A percentile compares a stretch with the other conserved stretches of the same genome.
Conservation (phyloP, 2,329 filamentous ascomycete genomes). For the Talaromyces sp. region DNA sequence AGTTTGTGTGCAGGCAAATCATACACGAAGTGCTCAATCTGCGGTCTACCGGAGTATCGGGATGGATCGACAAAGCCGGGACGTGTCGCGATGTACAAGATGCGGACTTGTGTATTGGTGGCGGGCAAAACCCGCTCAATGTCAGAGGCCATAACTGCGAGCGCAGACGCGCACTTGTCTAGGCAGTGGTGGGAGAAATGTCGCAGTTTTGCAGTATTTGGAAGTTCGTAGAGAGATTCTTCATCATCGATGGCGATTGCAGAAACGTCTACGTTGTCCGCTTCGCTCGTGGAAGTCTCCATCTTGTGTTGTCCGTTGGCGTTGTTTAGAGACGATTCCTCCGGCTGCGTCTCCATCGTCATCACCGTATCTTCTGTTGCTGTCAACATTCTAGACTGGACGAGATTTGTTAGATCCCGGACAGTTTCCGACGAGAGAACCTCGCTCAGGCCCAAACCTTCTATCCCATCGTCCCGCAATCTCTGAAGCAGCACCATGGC, state of each 20-base stretch:
- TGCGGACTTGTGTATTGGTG: background rate
- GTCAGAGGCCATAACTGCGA: conserved; percentile 1
- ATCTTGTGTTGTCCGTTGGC: background rate
- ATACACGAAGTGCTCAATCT: conserved; percentile 5
- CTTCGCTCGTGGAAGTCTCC: background rate
- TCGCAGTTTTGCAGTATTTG: background rate
- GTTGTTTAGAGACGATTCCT: background rate
- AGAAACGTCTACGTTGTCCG: background rate
- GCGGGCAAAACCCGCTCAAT: conserved; percentile 7
- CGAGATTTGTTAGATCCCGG: background rate
- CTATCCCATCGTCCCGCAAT: conserved; percentile 27
- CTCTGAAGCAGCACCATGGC: conserved; percentile 35
- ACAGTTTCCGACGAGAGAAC: conserved; percentile 30
- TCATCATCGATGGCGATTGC: conserved; percentile 2
- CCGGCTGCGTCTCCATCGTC: background rate
- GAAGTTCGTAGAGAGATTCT: conserved; percentile 1
- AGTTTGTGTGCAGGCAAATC: background rate
- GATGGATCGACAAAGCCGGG: background rate
- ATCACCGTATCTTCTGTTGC: background rate
- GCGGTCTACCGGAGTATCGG: conserved; percentile 10
- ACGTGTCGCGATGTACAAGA: conserved; percentile 2
- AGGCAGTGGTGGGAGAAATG: conserved; percentile 4
- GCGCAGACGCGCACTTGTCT: background rate
- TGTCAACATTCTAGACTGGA: background rate
- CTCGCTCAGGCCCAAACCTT: conserved; percentile 27